Conservation (phyloP, 495 filamentous ascomycete species). For the Neurospora pannonica region DNA sequence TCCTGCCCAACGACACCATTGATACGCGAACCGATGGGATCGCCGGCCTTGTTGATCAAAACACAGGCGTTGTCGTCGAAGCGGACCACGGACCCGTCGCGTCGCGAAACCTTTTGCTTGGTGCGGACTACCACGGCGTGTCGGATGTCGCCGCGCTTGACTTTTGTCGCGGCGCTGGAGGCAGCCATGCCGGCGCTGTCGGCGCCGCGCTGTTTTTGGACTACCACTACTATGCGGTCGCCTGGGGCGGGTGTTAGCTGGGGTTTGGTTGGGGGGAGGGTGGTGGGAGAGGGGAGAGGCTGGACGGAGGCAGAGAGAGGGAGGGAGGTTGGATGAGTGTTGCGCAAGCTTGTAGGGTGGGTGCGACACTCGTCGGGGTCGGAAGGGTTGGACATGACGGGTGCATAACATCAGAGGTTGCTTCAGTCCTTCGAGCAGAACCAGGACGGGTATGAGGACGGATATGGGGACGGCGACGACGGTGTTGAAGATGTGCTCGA, state of each 20-base stretch:
- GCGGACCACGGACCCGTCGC: constrained; percentile 77
- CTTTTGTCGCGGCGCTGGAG: constrained; percentile 70
- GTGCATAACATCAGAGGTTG: neutral
- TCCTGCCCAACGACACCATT: constrained; percentile 85
- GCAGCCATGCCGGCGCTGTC: constrained; percentile 43
- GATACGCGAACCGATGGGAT: constrained; percentile 88
- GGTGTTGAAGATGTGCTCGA: neutral
- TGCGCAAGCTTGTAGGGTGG: neutral
- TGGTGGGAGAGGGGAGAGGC: neutral
- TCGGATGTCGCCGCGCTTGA: constrained; percentile 90
- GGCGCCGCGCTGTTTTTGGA: constrained; percentile 80
- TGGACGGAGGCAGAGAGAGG: too few relatives aligned
- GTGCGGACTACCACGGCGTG: constrained; percentile 95
- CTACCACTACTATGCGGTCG: constrained; percentile 93
- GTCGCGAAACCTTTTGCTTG: constrained; percentile 71
- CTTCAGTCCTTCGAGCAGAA: neutral
- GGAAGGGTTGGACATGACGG: neutral
- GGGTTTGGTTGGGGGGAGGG: neutral
- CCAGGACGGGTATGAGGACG: neutral
- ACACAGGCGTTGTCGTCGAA: constrained; percentile 99
- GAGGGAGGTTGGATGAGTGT: neutral
- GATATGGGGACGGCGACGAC: neutral
- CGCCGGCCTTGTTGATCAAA: constrained; percentile 91
- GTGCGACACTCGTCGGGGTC: neutral
- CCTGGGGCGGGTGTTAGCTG: constrained; percentile 40